Evolutionary conservation across 495 filamentous ascomycete genomes (phyloP), one percentile per base, ranked within the genome.

Genomic region (Penicillium argentinense): DNA sequence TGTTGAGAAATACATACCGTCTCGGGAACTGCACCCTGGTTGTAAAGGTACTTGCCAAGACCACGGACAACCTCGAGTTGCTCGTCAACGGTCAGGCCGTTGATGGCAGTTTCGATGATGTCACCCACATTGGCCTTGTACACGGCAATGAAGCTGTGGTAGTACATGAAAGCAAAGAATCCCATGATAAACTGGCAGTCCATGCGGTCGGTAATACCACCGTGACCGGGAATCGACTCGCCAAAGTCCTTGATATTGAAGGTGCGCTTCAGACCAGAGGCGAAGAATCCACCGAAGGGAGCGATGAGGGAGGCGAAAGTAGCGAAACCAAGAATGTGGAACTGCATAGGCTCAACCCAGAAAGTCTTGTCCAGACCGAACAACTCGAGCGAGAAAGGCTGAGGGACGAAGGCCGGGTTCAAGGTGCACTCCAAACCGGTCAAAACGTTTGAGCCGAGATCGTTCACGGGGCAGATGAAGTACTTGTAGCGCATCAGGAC

Each of bases 211-310:
- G 95, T 99, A 68, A 99, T 97, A 53, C 95, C 95, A 39, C 95
- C 95, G 58, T 99, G 95, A 27, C 95, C 95, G 2, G 95, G 95
- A 54, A 99, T 97, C 14, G 88, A 89, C 63, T 99, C 89, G 59
- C 95, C 95, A 66, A 99, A 99, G 71, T 99, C 95, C 75, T 99
- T 99, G 73, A 99, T 93, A 73, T 97, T 97, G 79, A 99, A 99
- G 7, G 93, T 95, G 8, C 95, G 88, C 79, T 99, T 99, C 55
- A 99, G 77, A 9, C 95, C 95, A 17, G 90, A 96, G 3, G 95
- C 95, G 60, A 99, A 99, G 77, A 99, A 99, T 25, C 95, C 95
- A 49, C 95, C 95, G 58, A 99, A 99, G 3, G 95, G 95, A 12
- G 95, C 95, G 59, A 99, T 96, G 30, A 99, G 78, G 9, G 91